phyloP scores from a whole-genome alignment of 805 yeast genomes.

The Zygosaccharomyces gambellarensis region DNA sequence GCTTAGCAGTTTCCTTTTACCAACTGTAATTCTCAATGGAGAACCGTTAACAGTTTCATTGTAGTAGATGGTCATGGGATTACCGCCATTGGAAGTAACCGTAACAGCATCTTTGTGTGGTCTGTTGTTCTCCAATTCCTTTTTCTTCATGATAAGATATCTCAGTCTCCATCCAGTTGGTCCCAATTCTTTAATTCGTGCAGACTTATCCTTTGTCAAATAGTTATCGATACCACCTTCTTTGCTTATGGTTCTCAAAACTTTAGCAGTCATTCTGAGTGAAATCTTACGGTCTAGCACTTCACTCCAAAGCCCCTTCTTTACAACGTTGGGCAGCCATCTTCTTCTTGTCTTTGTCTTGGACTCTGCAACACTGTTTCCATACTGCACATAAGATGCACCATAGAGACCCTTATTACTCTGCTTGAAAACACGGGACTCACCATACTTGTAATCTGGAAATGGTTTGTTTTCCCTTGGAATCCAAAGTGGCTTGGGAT shows the following conservation, averaged over 20 bases:
- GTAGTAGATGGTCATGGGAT: slow-evolving; percentile 44
- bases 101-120: slow-evolving; percentile 37
- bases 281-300: slow-evolving; percentile 53
- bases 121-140: slow-evolving; percentile 38
- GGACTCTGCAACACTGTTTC: slow-evolving; percentile 73
- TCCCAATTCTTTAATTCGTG: slow-evolving; percentile 89
- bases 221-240: slow-evolving; percentile 96
- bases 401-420: slow-evolving; percentile 88
- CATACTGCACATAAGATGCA: slow-evolving; percentile 73
- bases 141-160: slow-evolving; percentile 56
- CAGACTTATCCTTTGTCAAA: slow-evolving; percentile 77
- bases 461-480: slow-evolving; percentile 42
- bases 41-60: slow-evolving; percentile 40
- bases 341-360: slow-evolving; percentile 68
- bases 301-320: slow-evolving; percentile 79
- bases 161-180: slow-evolving; percentile 88
- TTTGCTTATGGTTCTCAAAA: slow-evolving; percentile 76
- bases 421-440: slow-evolving; percentile 71
- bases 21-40: slow-evolving; percentile 50
- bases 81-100: slow-evolving; percentile 32
- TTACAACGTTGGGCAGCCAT: slow-evolving; percentile 79
- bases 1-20: slow-evolving; percentile 58
- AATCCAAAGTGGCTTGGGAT: slow-evolving; percentile 42
- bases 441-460: slow-evolving; percentile 77
- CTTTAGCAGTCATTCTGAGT: slow-evolving; percentile 69